Percentiles rank a stretch among this genome's conserved stretches.
Conservation (phyloP, 2,329 filamentous ascomycete species). For the Rhexocercosporidium sp. region DNA sequence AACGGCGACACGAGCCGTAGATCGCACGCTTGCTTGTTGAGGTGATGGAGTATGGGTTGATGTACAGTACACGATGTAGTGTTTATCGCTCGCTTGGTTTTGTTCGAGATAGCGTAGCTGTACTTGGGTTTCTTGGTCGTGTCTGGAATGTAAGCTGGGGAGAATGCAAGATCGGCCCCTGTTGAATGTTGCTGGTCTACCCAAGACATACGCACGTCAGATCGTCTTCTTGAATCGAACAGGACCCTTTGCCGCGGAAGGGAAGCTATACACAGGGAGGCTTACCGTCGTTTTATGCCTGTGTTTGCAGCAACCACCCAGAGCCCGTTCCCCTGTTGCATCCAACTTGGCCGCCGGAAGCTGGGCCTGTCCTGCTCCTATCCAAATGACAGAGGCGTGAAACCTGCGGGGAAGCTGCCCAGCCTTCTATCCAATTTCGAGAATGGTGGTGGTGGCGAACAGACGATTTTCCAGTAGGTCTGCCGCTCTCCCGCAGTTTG, state of each 20-base stretch:
- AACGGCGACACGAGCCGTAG: constrained; percentile 7
- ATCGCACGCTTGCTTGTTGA: background rate
- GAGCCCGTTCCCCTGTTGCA: constrained; percentile 16
- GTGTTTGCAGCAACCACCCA: constrained; percentile 11
- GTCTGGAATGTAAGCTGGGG: constrained; percentile 4
- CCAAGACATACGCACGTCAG: constrained; percentile 12
- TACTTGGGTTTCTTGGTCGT: background rate
- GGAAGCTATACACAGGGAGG: background rate
- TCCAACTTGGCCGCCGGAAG: constrained; percentile 8
- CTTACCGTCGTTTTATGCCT: constrained; percentile 2
- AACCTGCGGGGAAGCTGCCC: constrained; percentile 25
- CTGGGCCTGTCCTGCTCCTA: constrained; percentile 3
- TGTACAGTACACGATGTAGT: background rate
- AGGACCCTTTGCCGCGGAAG: background rate
- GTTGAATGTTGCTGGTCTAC: background rate
- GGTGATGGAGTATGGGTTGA: background rate
- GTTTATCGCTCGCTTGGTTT: background rate
- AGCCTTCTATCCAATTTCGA: constrained; percentile 19
- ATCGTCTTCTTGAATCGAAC: background rate
- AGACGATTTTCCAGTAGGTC: background rate
- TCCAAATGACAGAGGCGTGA: constrained; percentile 19
- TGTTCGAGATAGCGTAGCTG: background rate
- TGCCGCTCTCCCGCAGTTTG: constrained; percentile 12
- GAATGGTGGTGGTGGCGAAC: constrained; percentile 2
- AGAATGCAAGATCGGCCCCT: background rate